phyloP scores from a whole-genome alignment of 1,284 basidiomycete genomes.

The Trichosporon coremiiforme region DNA sequence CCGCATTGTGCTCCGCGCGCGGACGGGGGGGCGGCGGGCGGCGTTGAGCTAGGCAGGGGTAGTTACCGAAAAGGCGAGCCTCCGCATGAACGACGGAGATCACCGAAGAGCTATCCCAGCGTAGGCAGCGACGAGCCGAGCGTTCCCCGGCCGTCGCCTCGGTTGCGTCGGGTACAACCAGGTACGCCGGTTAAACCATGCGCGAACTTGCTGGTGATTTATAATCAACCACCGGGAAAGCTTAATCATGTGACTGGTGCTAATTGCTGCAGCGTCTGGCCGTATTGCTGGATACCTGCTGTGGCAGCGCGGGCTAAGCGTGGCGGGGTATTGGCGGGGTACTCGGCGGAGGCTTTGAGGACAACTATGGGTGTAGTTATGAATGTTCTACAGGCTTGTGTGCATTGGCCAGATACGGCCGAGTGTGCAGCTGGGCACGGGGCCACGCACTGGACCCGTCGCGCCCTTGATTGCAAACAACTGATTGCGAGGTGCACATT shows the following conservation, averaged over 20 bases:
- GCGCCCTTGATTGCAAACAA: neutral
- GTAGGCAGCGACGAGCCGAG: neutral
- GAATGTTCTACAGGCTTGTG: no score
- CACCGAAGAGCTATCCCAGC: neutral
- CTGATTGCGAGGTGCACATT: neutral
- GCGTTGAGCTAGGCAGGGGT: neutral
- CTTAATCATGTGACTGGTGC: neutral
- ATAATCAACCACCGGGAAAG: neutral
- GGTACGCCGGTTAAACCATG: neutral
- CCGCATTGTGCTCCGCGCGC: neutral
- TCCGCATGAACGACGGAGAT: neutral
- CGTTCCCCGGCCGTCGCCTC: neutral
- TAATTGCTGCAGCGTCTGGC: no score
- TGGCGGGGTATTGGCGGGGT: no score
- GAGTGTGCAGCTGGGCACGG: neutral
- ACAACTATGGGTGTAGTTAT: no score
- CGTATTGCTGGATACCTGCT: neutral
- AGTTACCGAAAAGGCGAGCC: conserved; percentile 7
- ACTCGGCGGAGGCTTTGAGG: no score
- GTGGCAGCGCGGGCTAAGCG: no score
- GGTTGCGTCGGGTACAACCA: neutral
- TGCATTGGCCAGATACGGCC: neutral
- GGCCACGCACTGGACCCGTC: no score
- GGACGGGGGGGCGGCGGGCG: neutral
- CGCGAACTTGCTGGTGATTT: neutral